Percentiles rank a stretch among this genome's conserved stretches.
These are phyloP conservation scores for Vanderwaltozyma verrucispora DNA, from an alignment of 805 yeast species.

Conservation along the genomic window DNA sequence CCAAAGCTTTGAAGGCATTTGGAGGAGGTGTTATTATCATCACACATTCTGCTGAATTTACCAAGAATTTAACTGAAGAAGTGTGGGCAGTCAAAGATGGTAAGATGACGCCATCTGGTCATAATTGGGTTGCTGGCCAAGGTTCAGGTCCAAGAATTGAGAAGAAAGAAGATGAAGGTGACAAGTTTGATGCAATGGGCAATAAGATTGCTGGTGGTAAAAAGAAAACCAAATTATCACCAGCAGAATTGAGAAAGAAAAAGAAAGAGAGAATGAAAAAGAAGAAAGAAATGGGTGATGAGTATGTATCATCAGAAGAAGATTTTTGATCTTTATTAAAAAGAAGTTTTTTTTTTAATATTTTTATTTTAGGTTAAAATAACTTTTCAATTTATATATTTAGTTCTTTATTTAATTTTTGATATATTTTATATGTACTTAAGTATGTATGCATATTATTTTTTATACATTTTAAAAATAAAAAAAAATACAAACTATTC, in stretches of 20 bases:
- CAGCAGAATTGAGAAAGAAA: constrained; percentile 99
- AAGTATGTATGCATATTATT: too few relatives aligned
- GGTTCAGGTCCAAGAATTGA: constrained; percentile 99
- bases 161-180: constrained; percentile 94
- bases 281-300: constrained; percentile 99
- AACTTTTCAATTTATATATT: too few relatives aligned
- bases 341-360: too few relatives aligned
- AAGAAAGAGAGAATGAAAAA: constrained; percentile 99
- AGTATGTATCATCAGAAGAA: constrained; percentile 96
- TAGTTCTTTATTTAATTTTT: too few relatives aligned
- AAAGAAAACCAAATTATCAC: constrained; percentile 96
- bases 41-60: constrained; percentile 99
- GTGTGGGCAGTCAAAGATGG: constrained; percentile 99
- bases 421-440: too few relatives aligned
- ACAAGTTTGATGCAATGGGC: constrained; percentile 99
- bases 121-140: constrained; percentile 99
- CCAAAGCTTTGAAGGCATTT: constrained; percentile 97
- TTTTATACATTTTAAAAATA: too few relatives aligned
- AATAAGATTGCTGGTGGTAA: constrained; percentile 95
- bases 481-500: too few relatives aligned
- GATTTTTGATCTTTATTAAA: constrained; percentile 42
- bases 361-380: too few relatives aligned
- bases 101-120: constrained; percentile 99
- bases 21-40: constrained; percentile 99
- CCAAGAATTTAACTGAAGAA: constrained; percentile 98